These are phyloP conservation scores for Caloboletus firmus DNA, from an alignment of 1,284 basidiomycete genomes.

Conservation along the genomic window DNA sequence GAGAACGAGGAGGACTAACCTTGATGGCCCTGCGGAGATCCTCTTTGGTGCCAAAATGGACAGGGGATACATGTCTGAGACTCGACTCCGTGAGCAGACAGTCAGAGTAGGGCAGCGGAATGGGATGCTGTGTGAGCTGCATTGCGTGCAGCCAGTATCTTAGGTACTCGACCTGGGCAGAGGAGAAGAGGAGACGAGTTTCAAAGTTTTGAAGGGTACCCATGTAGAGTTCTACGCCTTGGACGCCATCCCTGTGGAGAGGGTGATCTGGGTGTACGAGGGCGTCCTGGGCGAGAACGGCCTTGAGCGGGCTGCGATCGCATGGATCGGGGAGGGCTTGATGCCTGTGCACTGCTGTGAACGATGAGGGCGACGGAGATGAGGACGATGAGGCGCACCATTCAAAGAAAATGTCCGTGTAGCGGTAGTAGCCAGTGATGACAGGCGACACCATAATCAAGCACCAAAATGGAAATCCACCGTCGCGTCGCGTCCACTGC, in stretches of 20 bases:
- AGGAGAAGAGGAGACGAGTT: constrained; percentile 73
- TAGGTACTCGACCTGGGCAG: constrained; percentile 80
- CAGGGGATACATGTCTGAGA: constrained; percentile 55
- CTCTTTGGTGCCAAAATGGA: constrained; percentile 54
- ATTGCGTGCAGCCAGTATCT: constrained; percentile 81
- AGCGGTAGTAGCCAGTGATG: constrained; percentile 72
- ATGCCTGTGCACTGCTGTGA: constrained; percentile 38
- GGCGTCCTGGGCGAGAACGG: constrained; percentile 62
- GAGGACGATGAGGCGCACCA: constrained; percentile 44
- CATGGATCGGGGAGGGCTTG: constrained; percentile 46
- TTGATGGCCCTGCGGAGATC: constrained; percentile 59
- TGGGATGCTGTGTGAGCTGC: constrained; percentile 59
- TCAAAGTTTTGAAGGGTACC: constrained; percentile 73
- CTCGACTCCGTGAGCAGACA: constrained; percentile 60
- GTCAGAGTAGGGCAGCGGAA: constrained; percentile 72
- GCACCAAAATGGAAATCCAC: constrained; percentile 12
- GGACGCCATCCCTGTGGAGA: constrained; percentile 56
- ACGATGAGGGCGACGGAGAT: background rate
- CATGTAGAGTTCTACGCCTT: constrained; percentile 69
- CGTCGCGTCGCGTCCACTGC: background rate
- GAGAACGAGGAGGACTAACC: constrained; percentile 36
- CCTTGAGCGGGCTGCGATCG: constrained; percentile 65
- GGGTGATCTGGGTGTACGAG: constrained; percentile 73
- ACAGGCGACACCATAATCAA: constrained; percentile 38
- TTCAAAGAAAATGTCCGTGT: constrained; percentile 76